Percentiles rank a stretch among this genome's conserved stretches.
These are phyloP conservation scores for Acrocalymma vagum DNA, from an alignment of 2,329 filamentous ascomycete species.

Conservation along the genomic window DNA sequence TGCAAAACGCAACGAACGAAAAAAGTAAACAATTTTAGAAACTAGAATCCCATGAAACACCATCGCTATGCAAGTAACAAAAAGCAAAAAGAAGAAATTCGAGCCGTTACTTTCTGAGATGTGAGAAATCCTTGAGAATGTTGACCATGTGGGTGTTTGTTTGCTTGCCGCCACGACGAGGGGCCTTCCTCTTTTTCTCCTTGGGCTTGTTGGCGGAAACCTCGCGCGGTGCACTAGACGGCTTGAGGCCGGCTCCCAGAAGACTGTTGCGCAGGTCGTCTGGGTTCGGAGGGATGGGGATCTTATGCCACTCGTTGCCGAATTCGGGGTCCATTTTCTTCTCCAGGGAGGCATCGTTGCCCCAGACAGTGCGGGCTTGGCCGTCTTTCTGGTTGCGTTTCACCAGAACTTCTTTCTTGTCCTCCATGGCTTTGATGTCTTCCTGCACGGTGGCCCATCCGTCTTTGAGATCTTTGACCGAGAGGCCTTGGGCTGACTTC, in stretches of 20 bases:
- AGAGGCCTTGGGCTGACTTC: conserved; percentile 80
- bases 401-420: conserved; percentile 80
- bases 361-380: conserved; percentile 81
- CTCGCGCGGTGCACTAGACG: conserved; percentile 81
- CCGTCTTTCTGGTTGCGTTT: conserved; percentile 93
- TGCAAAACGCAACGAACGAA: too few relatives aligned
- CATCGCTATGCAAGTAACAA: conserved; percentile 42
- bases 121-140: conserved; percentile 77
- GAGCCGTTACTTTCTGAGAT: conserved; percentile 51
- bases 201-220: conserved; percentile 63
- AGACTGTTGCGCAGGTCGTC: conserved; percentile 82
- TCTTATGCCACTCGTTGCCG: conserved; percentile 81
- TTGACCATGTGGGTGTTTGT: conserved; percentile 89
- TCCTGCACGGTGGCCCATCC: conserved; percentile 89
- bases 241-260: conserved; percentile 79
- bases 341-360: conserved; percentile 81
- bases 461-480: conserved; percentile 91
- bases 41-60: too few relatives aligned
- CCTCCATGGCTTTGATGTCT: conserved; percentile 79
- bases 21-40: too few relatives aligned
- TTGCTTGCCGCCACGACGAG: conserved; percentile 77
- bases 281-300: conserved; percentile 73
- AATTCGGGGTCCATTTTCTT: conserved; percentile 84
- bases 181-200: conserved; percentile 79
- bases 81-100: conserved; percentile 10